These are phyloP conservation scores for Starmerella apis DNA, from an alignment of 805 yeast genomes.

Conservation along the genomic window DNA sequence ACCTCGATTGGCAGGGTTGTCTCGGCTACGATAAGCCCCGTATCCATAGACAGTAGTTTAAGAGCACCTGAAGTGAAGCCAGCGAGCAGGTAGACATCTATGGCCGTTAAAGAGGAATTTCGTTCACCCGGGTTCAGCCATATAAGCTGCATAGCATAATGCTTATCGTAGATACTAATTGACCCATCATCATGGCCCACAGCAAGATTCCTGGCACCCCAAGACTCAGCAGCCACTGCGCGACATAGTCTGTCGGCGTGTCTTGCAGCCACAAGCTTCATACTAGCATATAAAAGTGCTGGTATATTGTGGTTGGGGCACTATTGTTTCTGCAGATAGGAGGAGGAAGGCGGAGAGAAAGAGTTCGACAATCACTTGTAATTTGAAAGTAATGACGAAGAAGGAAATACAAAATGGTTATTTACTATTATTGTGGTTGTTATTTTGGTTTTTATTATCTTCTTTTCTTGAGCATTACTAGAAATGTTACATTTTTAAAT, in stretches of 20 bases:
- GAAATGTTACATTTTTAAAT: too few relatives aligned
- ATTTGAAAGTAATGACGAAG: too few relatives aligned
- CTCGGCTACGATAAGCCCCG: conserved; percentile 1
- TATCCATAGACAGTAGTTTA: not conserved
- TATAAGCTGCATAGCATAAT: not conserved
- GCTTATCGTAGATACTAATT: not conserved
- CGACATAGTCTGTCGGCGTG: not conserved
- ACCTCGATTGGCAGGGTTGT: not conserved
- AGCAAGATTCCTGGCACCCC: not conserved
- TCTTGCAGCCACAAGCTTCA: conserved; percentile 2
- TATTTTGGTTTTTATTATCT: too few relatives aligned
- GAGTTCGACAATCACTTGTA: not conserved
- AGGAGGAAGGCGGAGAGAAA: not conserved
- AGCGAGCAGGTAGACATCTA: not conserved
- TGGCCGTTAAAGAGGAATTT: not conserved
- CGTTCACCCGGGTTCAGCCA: conserved; percentile 7
- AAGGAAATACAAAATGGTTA: too few relatives aligned
- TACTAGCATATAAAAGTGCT: not conserved
- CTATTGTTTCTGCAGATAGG: too few relatives aligned
- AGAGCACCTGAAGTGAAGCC: not conserved
- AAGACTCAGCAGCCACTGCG: conserved; percentile 3
- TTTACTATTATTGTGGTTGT: too few relatives aligned
- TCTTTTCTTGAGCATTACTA: too few relatives aligned
- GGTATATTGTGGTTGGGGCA: not conserved
- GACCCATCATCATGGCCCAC: conserved; percentile 8